Conservation (phyloP, 1,284 basidiomycete genomes). For the Marasmius sp. region DNA sequence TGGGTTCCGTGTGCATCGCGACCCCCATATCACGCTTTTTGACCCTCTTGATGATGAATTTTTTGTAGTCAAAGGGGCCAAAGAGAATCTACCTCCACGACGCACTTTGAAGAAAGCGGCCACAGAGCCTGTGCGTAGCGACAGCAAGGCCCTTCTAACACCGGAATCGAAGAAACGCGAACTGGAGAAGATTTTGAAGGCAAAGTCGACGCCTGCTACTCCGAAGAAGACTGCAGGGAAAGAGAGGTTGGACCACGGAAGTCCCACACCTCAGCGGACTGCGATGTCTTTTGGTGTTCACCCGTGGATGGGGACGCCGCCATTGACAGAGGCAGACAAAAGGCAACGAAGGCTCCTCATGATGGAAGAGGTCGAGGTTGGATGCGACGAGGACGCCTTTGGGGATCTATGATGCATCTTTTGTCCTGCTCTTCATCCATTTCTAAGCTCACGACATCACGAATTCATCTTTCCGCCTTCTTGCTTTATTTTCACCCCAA, state of each 20-base stretch:
- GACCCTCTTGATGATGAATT: slow-evolving; percentile 16
- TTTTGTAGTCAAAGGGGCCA: slow-evolving; percentile 26
- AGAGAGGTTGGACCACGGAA: slow-evolving; percentile 14
- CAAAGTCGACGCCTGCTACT: slow-evolving; percentile 27
- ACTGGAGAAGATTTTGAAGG: slow-evolving; percentile 22
- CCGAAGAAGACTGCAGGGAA: slow-evolving; percentile 21
- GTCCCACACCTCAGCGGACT: slow-evolving; percentile 26
- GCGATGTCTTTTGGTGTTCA: slow-evolving; percentile 10
- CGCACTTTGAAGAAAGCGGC: slow-evolving; percentile 39
- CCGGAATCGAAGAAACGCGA: slow-evolving; percentile 23
- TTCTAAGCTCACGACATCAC: neutral
- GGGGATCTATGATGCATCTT: neutral
- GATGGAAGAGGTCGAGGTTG: slow-evolving; percentile 27
- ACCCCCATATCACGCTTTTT: slow-evolving; percentile 42
- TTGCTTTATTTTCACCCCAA: neutral
- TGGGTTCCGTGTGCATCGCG: slow-evolving; percentile 64
- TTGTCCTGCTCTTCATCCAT: neutral
- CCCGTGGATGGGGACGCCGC: slow-evolving; percentile 20
- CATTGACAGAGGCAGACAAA: slow-evolving; percentile 21
- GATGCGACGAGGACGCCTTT: slow-evolving; percentile 18
- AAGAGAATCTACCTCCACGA: slow-evolving; percentile 55
- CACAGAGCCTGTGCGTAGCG: slow-evolving; percentile 22
- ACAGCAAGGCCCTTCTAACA: slow-evolving; percentile 20
- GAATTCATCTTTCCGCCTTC: neutral
- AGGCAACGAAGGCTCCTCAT: slow-evolving; percentile 26